Conservation (phyloP, 768 basidiomycete genomes). For the Leccinellum albellum region DNA sequence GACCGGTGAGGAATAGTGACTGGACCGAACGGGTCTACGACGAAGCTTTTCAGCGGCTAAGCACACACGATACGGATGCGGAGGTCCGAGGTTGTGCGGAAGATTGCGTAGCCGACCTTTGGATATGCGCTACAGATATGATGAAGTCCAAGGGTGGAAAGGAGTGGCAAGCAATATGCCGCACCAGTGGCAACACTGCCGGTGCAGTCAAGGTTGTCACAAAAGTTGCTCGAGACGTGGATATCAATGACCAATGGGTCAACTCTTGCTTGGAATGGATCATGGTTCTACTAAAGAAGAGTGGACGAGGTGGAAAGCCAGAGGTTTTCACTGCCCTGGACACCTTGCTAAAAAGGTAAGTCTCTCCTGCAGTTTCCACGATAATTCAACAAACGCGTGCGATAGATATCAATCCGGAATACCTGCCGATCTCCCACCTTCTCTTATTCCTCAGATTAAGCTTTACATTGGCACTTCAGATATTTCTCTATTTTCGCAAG, state of each 20-base stretch:
- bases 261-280: slow-evolving; percentile 77
- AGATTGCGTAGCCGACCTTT: slow-evolving; percentile 78
- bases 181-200: slow-evolving; percentile 65
- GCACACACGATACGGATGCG: slow-evolving; percentile 82
- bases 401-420: slow-evolving; percentile 43
- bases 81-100: slow-evolving; percentile 85
- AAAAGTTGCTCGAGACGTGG: slow-evolving; percentile 74
- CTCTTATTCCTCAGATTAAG: slow-evolving; percentile 71
- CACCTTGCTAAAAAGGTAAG: slow-evolving; percentile 64
- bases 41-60: slow-evolving; percentile 67
- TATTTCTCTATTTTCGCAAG: slow-evolving; percentile 73
- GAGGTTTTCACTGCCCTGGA: slow-evolving; percentile 79
- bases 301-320: slow-evolving; percentile 70
- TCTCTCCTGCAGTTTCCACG: background rate
- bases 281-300: slow-evolving; percentile 70
- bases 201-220: slow-evolving; percentile 79
- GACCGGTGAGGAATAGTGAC: slow-evolving; percentile 59
- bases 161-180: slow-evolving; percentile 81
- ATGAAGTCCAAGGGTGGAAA: slow-evolving; percentile 58
- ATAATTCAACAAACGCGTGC: background rate
- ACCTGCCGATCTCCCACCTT: slow-evolving; percentile 56
- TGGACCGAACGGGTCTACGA: slow-evolving; percentile 76
- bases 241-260: slow-evolving; percentile 74
- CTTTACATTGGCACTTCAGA: slow-evolving; percentile 72
- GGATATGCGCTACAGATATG: slow-evolving; percentile 80